Evolutionary conservation across 75 land plant species (phyloP).

Genomic region (Pinus taeda): DNA sequence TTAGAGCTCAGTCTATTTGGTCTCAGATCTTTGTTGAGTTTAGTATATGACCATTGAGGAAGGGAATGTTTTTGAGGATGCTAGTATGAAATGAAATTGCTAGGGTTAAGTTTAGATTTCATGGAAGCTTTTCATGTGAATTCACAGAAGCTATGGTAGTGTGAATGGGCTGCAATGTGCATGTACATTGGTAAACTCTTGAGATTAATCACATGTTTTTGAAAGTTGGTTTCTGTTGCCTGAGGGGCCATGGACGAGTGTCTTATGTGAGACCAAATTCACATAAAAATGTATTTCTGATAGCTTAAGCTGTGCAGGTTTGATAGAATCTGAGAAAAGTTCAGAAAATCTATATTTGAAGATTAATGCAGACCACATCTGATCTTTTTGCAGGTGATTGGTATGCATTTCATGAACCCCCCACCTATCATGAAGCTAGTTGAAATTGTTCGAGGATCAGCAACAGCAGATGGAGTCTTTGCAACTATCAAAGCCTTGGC

Average conservation of each 20-base stretch:
- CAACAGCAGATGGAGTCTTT: slow-evolving; percentile 75
- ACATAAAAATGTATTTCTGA: not conserved
- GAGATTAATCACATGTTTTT: not conserved
- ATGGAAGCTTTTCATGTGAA: not conserved
- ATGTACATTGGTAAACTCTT: not conserved
- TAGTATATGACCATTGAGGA: not conserved
- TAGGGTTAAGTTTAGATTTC: not conserved
- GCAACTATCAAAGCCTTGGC: slow-evolving; percentile 59
- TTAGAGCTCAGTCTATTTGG: not conserved
- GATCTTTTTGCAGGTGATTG: slow-evolving; percentile 65
- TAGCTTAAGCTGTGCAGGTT: not conserved
- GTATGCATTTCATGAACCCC: slow-evolving; percentile 99
- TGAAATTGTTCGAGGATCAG: slow-evolving; percentile 83
- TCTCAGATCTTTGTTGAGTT: not conserved
- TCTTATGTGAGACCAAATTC: not conserved
- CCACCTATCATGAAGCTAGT: slow-evolving; percentile 95
- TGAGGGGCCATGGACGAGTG: not conserved
- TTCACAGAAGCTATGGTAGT: not conserved
- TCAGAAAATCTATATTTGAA: no score
- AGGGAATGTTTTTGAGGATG: not conserved
- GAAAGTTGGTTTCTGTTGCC: not conserved
- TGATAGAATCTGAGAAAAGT: not conserved
- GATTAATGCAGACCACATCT: no score
- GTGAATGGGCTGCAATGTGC: not conserved
- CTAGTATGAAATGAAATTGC: not conserved